These are phyloP conservation scores for Dothideomycetes sp. DNA, from an alignment of 2,329 filamentous ascomycete genomes.

Conservation along the genomic window DNA sequence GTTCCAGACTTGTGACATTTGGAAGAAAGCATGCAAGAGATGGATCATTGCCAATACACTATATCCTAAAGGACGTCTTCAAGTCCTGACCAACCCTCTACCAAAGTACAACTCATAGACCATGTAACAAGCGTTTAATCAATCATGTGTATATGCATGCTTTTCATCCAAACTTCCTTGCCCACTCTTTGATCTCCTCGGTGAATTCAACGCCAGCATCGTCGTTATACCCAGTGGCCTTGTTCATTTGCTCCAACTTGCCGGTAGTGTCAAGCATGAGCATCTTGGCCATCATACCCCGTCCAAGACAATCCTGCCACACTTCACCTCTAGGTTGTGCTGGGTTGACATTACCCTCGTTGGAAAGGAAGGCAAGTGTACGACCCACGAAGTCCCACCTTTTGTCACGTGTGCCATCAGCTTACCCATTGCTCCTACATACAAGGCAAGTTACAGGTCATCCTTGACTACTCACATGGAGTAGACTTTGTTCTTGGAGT, in stretches of 20 bases:
- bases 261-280: slow-evolving; percentile 9
- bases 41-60: no score
- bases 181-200: slow-evolving; percentile 2
- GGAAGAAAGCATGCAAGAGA: no score
- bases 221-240: slow-evolving; percentile 6
- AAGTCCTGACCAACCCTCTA: no score
- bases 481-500: slow-evolving; percentile 29
- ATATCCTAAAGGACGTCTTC: no score
- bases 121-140: no score
- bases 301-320: slow-evolving; percentile 1
- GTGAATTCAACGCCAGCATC: slow-evolving; percentile 5
- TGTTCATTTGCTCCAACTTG: slow-evolving; percentile 5
- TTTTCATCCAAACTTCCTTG: slow-evolving; percentile 4
- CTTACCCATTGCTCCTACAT: not conserved
- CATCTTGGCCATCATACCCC: slow-evolving; percentile 6
- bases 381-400: slow-evolving; percentile 29
- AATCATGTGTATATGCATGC: no score
- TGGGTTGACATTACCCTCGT: slow-evolving; percentile 3
- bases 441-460: not conserved
- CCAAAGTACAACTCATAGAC: no score
- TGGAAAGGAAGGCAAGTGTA: slow-evolving; percentile 16
- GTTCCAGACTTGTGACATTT: no score
- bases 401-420: slow-evolving; percentile 4
- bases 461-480: slow-evolving; percentile 5
- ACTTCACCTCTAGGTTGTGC: not conserved